phyloP scores from a whole-genome alignment of 768 basidiomycete species.

The Pilatotrama ljubarskyi region DNA sequence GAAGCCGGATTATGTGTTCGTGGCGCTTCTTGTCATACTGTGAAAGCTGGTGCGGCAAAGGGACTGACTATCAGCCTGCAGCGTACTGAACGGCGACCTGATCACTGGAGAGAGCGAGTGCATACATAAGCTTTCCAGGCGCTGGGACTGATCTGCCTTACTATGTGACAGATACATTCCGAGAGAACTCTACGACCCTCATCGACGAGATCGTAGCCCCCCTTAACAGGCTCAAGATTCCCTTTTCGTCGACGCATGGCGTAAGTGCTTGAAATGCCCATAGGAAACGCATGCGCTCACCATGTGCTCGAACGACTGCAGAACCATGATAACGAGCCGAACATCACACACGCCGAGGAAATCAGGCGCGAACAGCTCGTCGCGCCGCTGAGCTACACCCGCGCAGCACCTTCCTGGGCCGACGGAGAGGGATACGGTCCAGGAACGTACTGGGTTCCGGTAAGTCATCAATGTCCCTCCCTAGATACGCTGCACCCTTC shows the following conservation, averaged over 20 bases:
- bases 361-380: slow-evolving; percentile 60
- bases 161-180: slow-evolving; percentile 49
- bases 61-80: slow-evolving; percentile 26
- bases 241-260: slow-evolving; percentile 70
- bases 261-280: slow-evolving; percentile 43
- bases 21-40: background rate
- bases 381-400: slow-evolving; percentile 62
- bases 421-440: slow-evolving; percentile 59
- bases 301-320: slow-evolving; percentile 24
- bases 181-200: slow-evolving; percentile 63
- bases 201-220: slow-evolving; percentile 67
- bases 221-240: slow-evolving; percentile 53
- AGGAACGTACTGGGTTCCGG: slow-evolving; percentile 79
- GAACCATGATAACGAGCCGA: slow-evolving; percentile 75
- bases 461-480: slow-evolving; percentile 31
- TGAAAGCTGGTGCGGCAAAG: background rate
- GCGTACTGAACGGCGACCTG: slow-evolving; percentile 72
- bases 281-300: background rate
- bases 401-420: slow-evolving; percentile 56
- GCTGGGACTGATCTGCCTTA: background rate
- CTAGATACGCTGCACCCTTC: background rate
- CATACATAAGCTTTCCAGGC: background rate
- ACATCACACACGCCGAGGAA: slow-evolving; percentile 70
- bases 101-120: slow-evolving; percentile 68
- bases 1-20: slow-evolving; percentile 70